phyloP scores from a whole-genome alignment of 768 basidiomycete species.

The Ramaria rubella region DNA sequence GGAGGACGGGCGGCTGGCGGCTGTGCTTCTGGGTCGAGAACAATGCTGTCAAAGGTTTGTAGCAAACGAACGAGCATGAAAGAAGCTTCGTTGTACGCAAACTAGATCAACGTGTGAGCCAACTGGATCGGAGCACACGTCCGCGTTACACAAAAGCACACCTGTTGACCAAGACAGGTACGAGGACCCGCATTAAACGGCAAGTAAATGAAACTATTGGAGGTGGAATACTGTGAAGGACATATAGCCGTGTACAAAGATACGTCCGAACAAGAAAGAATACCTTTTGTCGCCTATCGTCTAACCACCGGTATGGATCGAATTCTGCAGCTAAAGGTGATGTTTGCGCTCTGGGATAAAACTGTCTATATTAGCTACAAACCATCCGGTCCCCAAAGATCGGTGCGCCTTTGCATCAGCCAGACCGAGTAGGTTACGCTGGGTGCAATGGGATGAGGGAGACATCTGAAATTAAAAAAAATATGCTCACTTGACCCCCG shows the following conservation, averaged over 20 bases:
- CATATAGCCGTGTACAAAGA: not conserved
- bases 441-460: not conserved
- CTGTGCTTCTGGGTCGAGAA: constrained; percentile 14
- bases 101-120: too few relatives aligned
- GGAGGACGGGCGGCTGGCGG: constrained; percentile 17
- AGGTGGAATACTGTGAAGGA: constrained; percentile 15
- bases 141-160: too few relatives aligned
- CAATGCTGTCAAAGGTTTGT: constrained; percentile 15
- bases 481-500: not conserved
- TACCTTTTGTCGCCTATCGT: constrained; percentile 11
- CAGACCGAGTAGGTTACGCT: constrained; percentile 18
- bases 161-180: constrained; percentile 14
- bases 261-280: not conserved
- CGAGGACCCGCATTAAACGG: constrained; percentile 18
- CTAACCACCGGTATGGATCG: constrained; percentile 19
- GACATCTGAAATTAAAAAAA: not conserved
- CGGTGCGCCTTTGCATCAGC: constrained; percentile 31
- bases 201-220: constrained; percentile 19
- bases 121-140: too few relatives aligned
- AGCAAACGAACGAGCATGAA: constrained; percentile 20
- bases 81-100: constrained; percentile 24
- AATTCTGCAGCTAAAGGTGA: constrained; percentile 11
- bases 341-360: too few relatives aligned
- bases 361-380: constrained; percentile 8
- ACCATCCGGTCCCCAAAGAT: constrained; percentile 35